These are phyloP conservation scores for Clitocybe nebularis DNA, from an alignment of 1,284 basidiomycete species.

Conservation along the genomic window DNA sequence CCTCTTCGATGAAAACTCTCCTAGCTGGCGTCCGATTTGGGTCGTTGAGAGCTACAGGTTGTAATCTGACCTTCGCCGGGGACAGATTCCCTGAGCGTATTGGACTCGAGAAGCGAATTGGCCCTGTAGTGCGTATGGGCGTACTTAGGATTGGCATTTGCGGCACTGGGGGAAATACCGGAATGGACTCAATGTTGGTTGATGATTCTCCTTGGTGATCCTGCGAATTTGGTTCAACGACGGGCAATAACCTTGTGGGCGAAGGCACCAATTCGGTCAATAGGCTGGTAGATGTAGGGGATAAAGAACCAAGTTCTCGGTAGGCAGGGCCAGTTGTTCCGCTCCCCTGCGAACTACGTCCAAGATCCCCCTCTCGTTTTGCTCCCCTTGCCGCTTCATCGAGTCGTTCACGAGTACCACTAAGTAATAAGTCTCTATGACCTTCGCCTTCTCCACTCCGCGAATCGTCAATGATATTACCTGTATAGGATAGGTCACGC, in stretches of 20 bases:
- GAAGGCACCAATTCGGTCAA: slow-evolving; percentile 26
- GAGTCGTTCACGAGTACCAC: not conserved
- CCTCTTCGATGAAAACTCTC: slow-evolving; percentile 52
- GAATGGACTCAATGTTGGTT: slow-evolving; percentile 13
- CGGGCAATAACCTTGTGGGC: slow-evolving; percentile 16
- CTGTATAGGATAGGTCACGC: no score
- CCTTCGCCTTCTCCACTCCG: not conserved
- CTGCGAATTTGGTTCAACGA: slow-evolving; percentile 5
- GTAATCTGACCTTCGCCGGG: slow-evolving; percentile 32
- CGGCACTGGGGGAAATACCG: slow-evolving; percentile 16
- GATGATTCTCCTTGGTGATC: slow-evolving; percentile 11
- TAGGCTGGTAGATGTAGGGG: slow-evolving; percentile 34
- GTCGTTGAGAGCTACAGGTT: slow-evolving; percentile 29
- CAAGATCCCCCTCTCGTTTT: slow-evolving; percentile 9
- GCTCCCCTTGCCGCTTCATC: slow-evolving; percentile 5
- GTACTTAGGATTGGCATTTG: slow-evolving; percentile 20
- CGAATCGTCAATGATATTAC: no score
- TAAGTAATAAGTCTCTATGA: not conserved
- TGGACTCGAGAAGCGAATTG: slow-evolving; percentile 27
- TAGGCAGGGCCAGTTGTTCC: slow-evolving; percentile 17
- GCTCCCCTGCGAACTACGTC: slow-evolving; percentile 8
- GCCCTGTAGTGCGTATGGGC: slow-evolving; percentile 22
- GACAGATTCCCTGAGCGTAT: slow-evolving; percentile 21
- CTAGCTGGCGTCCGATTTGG: slow-evolving; percentile 53
- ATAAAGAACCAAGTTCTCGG: slow-evolving; percentile 38